Evolutionary conservation across 1,139 yeast species (phyloP).

Genomic region (Candida gigantensis): DNA sequence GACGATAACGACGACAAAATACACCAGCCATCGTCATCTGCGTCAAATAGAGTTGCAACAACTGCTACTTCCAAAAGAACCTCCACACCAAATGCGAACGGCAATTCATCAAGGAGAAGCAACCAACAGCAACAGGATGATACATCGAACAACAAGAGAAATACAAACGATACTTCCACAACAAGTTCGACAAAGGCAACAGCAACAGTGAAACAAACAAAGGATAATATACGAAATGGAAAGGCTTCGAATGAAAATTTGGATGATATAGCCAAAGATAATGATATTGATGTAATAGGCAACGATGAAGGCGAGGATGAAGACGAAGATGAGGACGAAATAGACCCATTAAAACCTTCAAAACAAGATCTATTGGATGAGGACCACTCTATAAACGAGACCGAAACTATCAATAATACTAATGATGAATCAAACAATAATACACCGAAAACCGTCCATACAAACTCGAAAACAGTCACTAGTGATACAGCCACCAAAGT

Average conservation of each 20-base stretch:
- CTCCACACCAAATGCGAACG: constrained; percentile 5
- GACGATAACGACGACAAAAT: constrained; percentile 37
- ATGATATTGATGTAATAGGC: constrained; percentile 4
- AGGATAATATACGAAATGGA: constrained; percentile 1
- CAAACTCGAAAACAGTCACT: neutral
- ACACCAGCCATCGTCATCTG: constrained; percentile 13
- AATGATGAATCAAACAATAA: constrained; percentile 29
- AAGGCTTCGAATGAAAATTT: constrained; percentile 5
- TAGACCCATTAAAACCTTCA: constrained; percentile 11
- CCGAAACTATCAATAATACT: constrained; percentile 47
- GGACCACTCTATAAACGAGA: constrained; percentile 44
- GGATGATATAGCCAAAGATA: constrained; percentile 1
- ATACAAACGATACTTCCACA: constrained; percentile 4
- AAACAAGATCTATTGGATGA: constrained; percentile 39
- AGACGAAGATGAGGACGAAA: constrained; percentile 13
- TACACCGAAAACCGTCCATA: constrained; percentile 11
- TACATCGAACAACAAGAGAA: constrained; percentile 1
- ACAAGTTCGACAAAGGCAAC: constrained; percentile 2
- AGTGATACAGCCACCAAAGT: constrained; percentile 2
- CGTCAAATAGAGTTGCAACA: constrained; percentile 1
- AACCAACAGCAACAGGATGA: constrained; percentile 2
- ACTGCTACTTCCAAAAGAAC: constrained; percentile 5
- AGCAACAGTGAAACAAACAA: neutral
- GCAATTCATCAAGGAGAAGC: neutral
- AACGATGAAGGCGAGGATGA: constrained; percentile 6